These are phyloP conservation scores for Apiospora pterosperma DNA, from an alignment of 2,329 filamentous ascomycete species.

Conservation along the genomic window DNA sequence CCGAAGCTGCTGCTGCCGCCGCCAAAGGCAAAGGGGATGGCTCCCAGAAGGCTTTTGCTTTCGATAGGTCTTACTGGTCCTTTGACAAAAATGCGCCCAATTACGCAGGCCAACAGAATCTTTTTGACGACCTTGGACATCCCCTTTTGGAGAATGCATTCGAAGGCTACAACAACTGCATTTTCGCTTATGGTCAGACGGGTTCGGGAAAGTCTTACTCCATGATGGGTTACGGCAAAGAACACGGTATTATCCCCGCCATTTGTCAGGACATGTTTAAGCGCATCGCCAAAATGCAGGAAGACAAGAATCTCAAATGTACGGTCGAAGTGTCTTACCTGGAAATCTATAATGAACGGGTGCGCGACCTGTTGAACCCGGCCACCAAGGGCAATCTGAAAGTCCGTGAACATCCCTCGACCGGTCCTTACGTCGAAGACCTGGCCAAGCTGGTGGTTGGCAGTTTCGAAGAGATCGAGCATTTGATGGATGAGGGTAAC, in stretches of 20 bases:
- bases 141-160: conserved; percentile 97
- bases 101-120: conserved; percentile 85
- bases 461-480: conserved; percentile 92
- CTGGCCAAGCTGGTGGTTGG: conserved; percentile 91
- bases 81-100: conserved; percentile 78
- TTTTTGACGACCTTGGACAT: conserved; percentile 83
- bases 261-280: conserved; percentile 99
- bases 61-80: conserved; percentile 98
- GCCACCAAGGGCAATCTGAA: conserved; percentile 95
- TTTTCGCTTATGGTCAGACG: conserved; percentile 98
- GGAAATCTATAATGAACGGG: conserved; percentile 98
- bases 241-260: conserved; percentile 90
- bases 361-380: conserved; percentile 92
- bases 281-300: conserved; percentile 68
- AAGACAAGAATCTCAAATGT: conserved; percentile 75
- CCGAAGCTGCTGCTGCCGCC: conserved; percentile 51
- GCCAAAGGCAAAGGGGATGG: conserved; percentile 67
- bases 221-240: conserved; percentile 99
- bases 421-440: conserved; percentile 97
- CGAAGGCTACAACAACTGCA: conserved; percentile 98
- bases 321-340: conserved; percentile 98
- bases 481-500: conserved; percentile 98
- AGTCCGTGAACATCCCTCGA: conserved; percentile 95
- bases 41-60: conserved; percentile 83
- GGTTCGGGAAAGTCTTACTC: conserved; percentile 98